These are phyloP conservation scores for Stagonosporopsis chrysanthemi DNA, from an alignment of 2,329 filamentous ascomycete species.

Conservation along the genomic window DNA sequence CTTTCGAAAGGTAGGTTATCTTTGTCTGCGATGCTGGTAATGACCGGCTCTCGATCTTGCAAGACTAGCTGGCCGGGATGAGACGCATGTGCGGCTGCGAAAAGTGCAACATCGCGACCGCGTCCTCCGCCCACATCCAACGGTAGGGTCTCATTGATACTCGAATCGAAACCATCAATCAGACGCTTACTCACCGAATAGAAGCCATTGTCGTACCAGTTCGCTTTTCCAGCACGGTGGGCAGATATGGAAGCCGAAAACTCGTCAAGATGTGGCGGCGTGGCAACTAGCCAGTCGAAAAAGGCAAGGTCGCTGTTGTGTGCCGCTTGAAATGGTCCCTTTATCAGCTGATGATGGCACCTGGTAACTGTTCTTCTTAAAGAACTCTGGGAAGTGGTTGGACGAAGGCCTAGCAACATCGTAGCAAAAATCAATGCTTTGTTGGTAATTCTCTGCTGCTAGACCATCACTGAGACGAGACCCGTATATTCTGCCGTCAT, in stretches of 20 bases:
- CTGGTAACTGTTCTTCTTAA: no score
- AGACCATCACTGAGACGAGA: no score
- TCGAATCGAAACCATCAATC: slow-evolving; percentile 33
- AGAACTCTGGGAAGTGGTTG: no score
- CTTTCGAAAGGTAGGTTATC: slow-evolving; percentile 41
- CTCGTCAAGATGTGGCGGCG: no score
- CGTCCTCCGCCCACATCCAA: slow-evolving; percentile 56
- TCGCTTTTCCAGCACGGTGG: slow-evolving; percentile 21
- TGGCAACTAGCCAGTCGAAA: no score
- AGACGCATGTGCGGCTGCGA: slow-evolving; percentile 40
- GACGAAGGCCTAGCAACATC: no score
- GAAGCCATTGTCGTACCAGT: slow-evolving; percentile 24
- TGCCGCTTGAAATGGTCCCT: no score
- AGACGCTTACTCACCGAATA: slow-evolving; percentile 29
- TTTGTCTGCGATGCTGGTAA: slow-evolving; percentile 24
- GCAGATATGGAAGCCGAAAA: no score
- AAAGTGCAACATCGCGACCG: slow-evolving; percentile 52
- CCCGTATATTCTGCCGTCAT: slow-evolving; percentile 30
- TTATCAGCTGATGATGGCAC: no score
- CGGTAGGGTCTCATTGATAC: slow-evolving; percentile 33
- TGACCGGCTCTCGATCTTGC: slow-evolving; percentile 57
- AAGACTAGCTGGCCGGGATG: slow-evolving; percentile 55
- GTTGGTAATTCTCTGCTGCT: no score
- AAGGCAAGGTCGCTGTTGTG: no score
- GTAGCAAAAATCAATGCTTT: no score